A percentile compares a stretch with the other conserved stretches of the same genome.
Evolutionary conservation across 768 basidiomycete species (phyloP).

Genomic region (Amanita pseudoporphyria): DNA sequence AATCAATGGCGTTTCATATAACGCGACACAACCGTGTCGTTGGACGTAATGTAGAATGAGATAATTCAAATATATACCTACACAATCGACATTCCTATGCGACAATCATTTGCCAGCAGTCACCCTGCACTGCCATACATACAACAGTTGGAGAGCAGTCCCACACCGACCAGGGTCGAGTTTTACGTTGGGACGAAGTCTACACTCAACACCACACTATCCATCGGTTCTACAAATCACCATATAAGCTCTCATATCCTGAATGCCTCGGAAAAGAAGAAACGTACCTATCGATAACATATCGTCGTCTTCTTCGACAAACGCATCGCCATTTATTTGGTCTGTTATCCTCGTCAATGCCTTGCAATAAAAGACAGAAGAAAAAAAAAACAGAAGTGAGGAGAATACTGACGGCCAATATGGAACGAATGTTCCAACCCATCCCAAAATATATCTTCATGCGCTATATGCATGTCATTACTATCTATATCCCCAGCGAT

Average conservation of each 20-base stretch:
- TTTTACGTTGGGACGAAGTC: conserved; percentile 6
- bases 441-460: conserved; percentile 1
- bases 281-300: neutral
- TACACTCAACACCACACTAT: conserved; percentile 1
- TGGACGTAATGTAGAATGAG: no score
- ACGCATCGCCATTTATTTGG: neutral
- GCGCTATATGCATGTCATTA: neutral
- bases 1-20: no score
- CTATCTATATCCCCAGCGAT: neutral
- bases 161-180: neutral
- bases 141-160: neutral
- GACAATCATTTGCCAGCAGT: no score
- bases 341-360: neutral
- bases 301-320: neutral
- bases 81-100: neutral
- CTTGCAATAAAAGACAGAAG: no score
- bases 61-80: no score
- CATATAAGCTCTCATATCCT: neutral
- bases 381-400: no score
- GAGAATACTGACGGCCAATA: neutral
- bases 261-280: no score
- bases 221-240: neutral
- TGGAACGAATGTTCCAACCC: neutral
- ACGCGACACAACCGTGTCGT: no score
- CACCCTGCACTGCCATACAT: no score